Base-by-base conservation (phyloP, 148 eudicot species). In the Simmondsia chinensis region DNA sequence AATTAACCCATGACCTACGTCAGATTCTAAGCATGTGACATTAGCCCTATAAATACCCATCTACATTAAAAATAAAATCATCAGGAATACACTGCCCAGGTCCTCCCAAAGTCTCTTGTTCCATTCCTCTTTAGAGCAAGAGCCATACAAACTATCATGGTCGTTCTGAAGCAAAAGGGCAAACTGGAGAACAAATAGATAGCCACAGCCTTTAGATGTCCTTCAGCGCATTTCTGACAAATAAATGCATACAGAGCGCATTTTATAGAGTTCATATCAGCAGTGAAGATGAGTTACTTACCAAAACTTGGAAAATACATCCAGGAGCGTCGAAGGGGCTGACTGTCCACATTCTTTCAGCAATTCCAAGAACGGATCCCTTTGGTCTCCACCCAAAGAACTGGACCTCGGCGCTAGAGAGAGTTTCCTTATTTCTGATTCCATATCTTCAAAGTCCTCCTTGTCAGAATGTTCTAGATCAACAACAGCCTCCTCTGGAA, bases 341-440 rank as follows among this genome's bases (percentile, higher is more conserved):
- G 82, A 70, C 61, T 86, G 95, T 50, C 68, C 80, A 50, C 95
- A 85, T 56, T 81, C 83, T 48, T 56, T 66, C 33, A 86, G 57
- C 15, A 91, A 65, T 30, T 76, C 79, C 14, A 33, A 54, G 54
- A 76, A 69, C 8, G 95, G 72, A 54, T 79, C 75, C 70, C 61
- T 62, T 4, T 54, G 34, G 28, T 60, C 66, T 40, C 52, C 64
- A 28, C 62, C 77, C 22, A 68, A 39, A 7, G 80, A 60, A 62
- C 63, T 54, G 36, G 61, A 54, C 22, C 62, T 63, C 21, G 81
- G 71, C 23, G 78, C 48, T 51, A 91, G 57, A 16, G 86, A 86
- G 39, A 91, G 86, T 39, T 77, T 76, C 40, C 59, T 52, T 59
- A 91, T 66, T 19, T 64, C 85, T 40, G 59, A 59, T 31, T 72